Percentiles rank a stretch among this genome's conserved stretches.
These are phyloP conservation scores for Fusarium gaditjirri DNA, from an alignment of 2,329 filamentous ascomycete species.

Conservation along the genomic window DNA sequence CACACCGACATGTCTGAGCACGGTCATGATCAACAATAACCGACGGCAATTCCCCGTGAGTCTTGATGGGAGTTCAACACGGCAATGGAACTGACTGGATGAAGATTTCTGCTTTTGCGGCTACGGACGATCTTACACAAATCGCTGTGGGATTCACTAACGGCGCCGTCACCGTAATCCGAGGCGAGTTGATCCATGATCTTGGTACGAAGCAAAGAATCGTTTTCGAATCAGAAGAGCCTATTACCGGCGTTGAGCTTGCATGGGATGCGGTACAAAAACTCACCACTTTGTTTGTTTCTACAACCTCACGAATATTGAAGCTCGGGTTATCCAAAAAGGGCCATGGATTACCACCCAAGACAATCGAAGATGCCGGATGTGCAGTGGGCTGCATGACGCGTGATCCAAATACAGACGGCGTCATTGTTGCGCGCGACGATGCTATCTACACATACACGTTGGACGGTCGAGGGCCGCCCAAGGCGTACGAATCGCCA, in stretches of 20 bases:
- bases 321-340: conserved; percentile 88
- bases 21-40: conserved; percentile 86
- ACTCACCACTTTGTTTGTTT: conserved; percentile 85
- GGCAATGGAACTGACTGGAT: background rate
- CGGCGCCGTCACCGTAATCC: conserved; percentile 90
- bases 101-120: conserved; percentile 86
- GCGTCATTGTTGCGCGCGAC: conserved; percentile 91
- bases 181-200: conserved; percentile 95
- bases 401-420: conserved; percentile 79
- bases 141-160: conserved; percentile 96
- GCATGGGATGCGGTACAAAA: conserved; percentile 60
- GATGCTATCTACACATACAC: conserved; percentile 97
- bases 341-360: conserved; percentile 88
- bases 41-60: conserved; percentile 90
- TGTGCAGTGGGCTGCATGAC: conserved; percentile 97
- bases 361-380: conserved; percentile 87
- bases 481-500: conserved; percentile 89
- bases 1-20: conserved; percentile 87
- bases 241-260: conserved; percentile 90
- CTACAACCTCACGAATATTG: conserved; percentile 87
- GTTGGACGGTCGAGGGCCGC: conserved; percentile 83
- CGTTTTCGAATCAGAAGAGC: conserved; percentile 96
- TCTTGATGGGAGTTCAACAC: background rate
- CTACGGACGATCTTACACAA: conserved; percentile 88
- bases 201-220: conserved; percentile 93